A percentile compares a stretch with the other conserved stretches of the same genome.
phyloP scores from a whole-genome alignment of 2,329 filamentous ascomycete species.

The Botrytis hyacinthi region DNA sequence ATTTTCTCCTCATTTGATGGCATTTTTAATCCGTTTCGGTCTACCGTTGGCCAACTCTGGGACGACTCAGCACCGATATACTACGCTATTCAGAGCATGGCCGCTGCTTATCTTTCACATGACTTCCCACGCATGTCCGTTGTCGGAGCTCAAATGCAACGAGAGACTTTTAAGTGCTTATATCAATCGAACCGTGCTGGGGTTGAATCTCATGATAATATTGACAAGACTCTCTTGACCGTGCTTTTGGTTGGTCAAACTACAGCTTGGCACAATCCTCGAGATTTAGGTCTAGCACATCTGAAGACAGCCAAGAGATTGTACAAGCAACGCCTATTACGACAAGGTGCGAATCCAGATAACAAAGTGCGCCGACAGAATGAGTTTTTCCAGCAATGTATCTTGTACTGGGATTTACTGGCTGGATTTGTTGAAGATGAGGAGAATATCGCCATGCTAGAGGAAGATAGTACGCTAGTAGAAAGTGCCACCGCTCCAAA shows the following conservation, averaged over 20 bases:
- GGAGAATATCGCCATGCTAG: conserved; percentile 22
- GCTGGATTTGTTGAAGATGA: conserved; percentile 36
- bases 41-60: conserved; percentile 56
- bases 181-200: conserved; percentile 51
- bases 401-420: conserved; percentile 38
- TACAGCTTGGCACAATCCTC: conserved; percentile 58
- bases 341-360: conserved; percentile 25
- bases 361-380: conserved; percentile 31
- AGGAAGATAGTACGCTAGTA: conserved; percentile 1
- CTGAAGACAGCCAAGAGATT: conserved; percentile 36
- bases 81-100: conserved; percentile 63
- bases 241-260: conserved; percentile 58
- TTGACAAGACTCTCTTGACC: conserved; percentile 56
- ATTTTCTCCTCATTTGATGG: conserved; percentile 66
- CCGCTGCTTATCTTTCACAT: conserved; percentile 58
- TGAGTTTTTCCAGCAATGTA: conserved; percentile 37
- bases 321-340: conserved; percentile 29
- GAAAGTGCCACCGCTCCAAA: not conserved
- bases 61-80: conserved; percentile 57
- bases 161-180: conserved; percentile 35
- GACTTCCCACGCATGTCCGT: conserved; percentile 53
- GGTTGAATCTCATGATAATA: conserved; percentile 46
- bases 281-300: conserved; percentile 47
- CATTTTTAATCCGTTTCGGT: conserved; percentile 58
- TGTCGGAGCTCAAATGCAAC: conserved; percentile 50